phyloP scores from a whole-genome alignment of 176 grass and related monocot species.

The Triticum timopheevii region DNA sequence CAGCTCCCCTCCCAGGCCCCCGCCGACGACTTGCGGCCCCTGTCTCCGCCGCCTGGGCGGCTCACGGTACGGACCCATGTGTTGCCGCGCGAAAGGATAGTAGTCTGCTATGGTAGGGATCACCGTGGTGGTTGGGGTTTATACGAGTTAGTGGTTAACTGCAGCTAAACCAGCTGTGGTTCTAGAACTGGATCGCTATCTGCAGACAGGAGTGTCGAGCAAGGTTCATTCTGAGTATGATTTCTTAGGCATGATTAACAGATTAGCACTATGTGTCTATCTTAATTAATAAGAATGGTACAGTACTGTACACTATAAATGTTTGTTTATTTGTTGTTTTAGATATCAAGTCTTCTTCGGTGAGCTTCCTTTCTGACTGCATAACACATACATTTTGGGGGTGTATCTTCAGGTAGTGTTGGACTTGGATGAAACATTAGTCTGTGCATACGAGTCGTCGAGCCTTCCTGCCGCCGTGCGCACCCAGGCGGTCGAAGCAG shows the following conservation, averaged over 20 bases:
- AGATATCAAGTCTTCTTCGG: not conserved
- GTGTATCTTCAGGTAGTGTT: slow-evolving; percentile 63
- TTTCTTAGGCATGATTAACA: not conserved
- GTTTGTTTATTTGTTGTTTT: not conserved
- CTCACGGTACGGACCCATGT: slow-evolving; percentile 42
- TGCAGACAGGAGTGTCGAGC: not conserved
- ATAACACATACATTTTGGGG: not conserved
- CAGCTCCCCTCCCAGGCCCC: slow-evolving; percentile 48
- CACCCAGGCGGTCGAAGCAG: slow-evolving; percentile 58
- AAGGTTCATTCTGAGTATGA: slow-evolving; percentile 3
- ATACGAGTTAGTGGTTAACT: not conserved
- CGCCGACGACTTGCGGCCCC: not conserved
- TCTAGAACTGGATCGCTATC: not conserved
- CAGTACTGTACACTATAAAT: not conserved
- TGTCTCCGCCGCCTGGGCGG: slow-evolving; percentile 26
- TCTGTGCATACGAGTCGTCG: slow-evolving; percentile 75
- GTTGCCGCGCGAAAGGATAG: not conserved
- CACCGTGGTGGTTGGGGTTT: not conserved
- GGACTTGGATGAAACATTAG: slow-evolving; percentile 91
- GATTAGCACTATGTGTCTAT: not conserved
- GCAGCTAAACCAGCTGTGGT: not conserved
- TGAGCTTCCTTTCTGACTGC: not conserved
- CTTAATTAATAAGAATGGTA: no score
- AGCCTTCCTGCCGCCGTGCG: slow-evolving; percentile 58
- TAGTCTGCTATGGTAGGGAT: no score